These are phyloP conservation scores for Flaveria robusta DNA, from an alignment of 129 eudicot species.

Conservation along the genomic window DNA sequence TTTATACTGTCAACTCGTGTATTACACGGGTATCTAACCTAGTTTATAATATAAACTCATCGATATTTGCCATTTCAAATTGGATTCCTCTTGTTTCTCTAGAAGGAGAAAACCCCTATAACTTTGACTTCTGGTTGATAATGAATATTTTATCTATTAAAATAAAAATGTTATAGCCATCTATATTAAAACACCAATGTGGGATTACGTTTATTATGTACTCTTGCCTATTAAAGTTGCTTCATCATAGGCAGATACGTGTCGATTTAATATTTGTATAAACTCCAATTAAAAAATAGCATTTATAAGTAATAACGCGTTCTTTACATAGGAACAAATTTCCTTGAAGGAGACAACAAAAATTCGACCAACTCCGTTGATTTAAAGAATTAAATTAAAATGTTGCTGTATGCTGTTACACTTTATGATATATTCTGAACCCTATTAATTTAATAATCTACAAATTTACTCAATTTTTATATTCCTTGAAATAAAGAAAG, in stretches of 20 bases:
- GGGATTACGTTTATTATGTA: background rate
- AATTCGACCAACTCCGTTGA: constrained; percentile 22
- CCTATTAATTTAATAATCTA: background rate
- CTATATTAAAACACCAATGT: background rate
- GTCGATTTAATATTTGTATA: background rate
- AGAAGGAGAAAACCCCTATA: background rate
- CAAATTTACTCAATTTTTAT: background rate
- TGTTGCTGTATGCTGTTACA: background rate
- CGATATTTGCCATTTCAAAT: background rate
- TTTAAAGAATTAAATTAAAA: constrained; percentile 1
- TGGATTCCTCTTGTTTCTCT: background rate
- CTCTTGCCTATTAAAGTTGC: background rate
- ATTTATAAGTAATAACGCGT: background rate
- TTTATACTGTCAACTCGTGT: too few relatives aligned
- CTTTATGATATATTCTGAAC: background rate
- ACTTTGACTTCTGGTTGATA: background rate
- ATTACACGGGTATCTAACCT: too few relatives aligned
- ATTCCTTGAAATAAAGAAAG: constrained; percentile 7
- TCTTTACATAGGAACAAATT: constrained; percentile 1
- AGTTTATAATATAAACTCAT: background rate
- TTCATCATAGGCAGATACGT: background rate
- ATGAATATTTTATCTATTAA: background rate
- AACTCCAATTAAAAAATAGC: background rate
- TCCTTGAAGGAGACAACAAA: constrained; percentile 23
- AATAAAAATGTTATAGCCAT: background rate